phyloP scores from a whole-genome alignment of 768 basidiomycete species.

The Naganishia antarctica region DNA sequence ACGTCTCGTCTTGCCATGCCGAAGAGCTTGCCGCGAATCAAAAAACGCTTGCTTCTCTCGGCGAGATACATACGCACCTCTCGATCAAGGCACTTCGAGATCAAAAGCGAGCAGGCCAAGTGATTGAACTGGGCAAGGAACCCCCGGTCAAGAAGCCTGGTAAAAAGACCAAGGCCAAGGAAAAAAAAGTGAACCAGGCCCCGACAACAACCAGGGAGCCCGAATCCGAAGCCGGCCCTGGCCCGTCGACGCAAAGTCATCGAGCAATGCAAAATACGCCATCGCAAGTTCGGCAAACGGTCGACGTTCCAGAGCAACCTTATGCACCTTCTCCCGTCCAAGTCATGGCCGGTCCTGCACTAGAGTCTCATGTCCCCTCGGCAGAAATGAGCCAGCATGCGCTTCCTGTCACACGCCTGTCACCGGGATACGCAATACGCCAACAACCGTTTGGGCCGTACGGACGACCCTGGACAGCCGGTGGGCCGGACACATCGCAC shows the following conservation, averaged over 20 bases:
- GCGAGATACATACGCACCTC: conserved; percentile 45
- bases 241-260: conserved; percentile 8
- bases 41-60: conserved; percentile 42
- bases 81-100: conserved; percentile 45
- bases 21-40: conserved; percentile 58
- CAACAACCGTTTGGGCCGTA: conserved; percentile 11
- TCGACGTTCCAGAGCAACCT: neutral
- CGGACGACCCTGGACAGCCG: conserved; percentile 8
- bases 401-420: neutral
- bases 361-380: neutral
- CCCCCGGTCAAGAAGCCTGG: conserved; percentile 35
- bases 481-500: neutral
- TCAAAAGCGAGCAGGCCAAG: conserved; percentile 45
- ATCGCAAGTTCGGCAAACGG: no score
- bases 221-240: conserved; percentile 13
- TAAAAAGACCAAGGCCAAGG: neutral
- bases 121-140: conserved; percentile 47
- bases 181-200: neutral
- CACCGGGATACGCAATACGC: neutral
- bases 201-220: neutral
- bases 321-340: neutral
- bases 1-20: conserved; percentile 94
- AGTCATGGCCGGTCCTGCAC: neutral
- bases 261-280: no score
- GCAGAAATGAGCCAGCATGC: neutral